Evolutionary conservation across 495 filamentous ascomycete species (phyloP), one percentile per base, ranked within the genome.

Genomic region (Aspergillus haitiensis): DNA sequence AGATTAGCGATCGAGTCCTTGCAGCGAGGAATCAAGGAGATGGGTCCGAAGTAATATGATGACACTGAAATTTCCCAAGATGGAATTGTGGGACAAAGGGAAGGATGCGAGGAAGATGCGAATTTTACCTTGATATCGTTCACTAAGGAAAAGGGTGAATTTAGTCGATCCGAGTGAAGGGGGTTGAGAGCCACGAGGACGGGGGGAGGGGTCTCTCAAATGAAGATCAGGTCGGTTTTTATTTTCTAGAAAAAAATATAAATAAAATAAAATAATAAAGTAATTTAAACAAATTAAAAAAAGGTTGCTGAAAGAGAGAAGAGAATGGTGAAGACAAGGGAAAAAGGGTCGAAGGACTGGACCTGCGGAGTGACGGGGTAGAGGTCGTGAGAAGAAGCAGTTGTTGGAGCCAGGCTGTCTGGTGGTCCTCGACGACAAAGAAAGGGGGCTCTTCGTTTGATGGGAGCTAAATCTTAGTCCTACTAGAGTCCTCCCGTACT

Each of bases 221-320:
- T 55, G 52, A 49, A 57, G 15, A 56, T 60, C 48, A 56, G 46
- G 33, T n/a, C 33, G 31, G 44, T 35, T 18, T 53, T 44, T 56
- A 36, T 52, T 10, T 59, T 58, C 39, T 44, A 54, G 44, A 54
- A 6, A 44, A 63, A 59, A 63, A 62, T 58, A 35, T 44, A 54
- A 46, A 54, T 5, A 44, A 63, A 59, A 63, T 60, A 44, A 37
- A 61, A 56, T 58, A 57, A 36, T 21, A 49, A 42, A 42, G 44
- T 44, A 34, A 31, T 56, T 18, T 18, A 47, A 56, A 62, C 37
- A 39, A 58, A 61, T 65, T 46, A 55, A 60, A 62, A 63, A 68
- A 66, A 55, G 47, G 55, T 34, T 27, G 59, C 60, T 67, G 64
- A 67, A 67, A 58, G 60, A 68, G 68, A 66, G 62, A 65, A 66